Base-by-base conservation (phyloP, 148 eudicot genomes). In the Cornus controversa region DNA sequence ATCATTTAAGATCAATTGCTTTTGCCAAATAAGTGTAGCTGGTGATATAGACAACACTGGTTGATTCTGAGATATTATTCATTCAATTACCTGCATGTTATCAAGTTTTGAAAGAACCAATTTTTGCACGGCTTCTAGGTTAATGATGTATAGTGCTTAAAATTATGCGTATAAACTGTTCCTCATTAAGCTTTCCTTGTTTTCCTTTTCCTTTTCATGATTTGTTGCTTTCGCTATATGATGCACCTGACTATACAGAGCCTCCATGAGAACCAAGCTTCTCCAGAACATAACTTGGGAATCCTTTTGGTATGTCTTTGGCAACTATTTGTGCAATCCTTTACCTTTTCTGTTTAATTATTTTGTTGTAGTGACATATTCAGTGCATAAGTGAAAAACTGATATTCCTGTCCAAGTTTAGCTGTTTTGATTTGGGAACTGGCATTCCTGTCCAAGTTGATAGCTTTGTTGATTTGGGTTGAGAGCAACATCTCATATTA, bases 221-320 rank as follows among this genome's bases (percentile, higher is more conserved):
- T 70, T 54, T 28, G 24, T 20, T 25, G 15, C 47, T 79, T 76
- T 66, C 71, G 5, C 75, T n/a, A 25, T 80, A 50, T 70, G 58
- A 28, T 79, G 28, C 13, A 25, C 37, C 70, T 73, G 68, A 31
- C 54, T 76, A 25, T 80, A 37, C 93, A 93, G 98, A 87, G 83
- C 79, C 84, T 88, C 45, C 88, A 77, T 14, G 90, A 90, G 74
- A 63, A 72, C 79, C 92, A 88, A 75, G 73, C 84, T 76, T 81
- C 47, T 72, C 85, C 92, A 57, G 98, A 96, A 78, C 89, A 90
- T 20, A 96, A 96, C 80, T 84, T 96, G 85, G 99, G 99, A 80
- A 81, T 96, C 50, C 86, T 94, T 47, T 78, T 94, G 94, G 98
- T 94, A 92, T 67, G 45, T 81, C 66, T 47, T 24, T 18, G 18